A percentile compares a stretch with the other conserved stretches of the same genome.
phyloP scores from a whole-genome alignment of 2,329 filamentous ascomycete species.

The Aspergillus sp. region DNA sequence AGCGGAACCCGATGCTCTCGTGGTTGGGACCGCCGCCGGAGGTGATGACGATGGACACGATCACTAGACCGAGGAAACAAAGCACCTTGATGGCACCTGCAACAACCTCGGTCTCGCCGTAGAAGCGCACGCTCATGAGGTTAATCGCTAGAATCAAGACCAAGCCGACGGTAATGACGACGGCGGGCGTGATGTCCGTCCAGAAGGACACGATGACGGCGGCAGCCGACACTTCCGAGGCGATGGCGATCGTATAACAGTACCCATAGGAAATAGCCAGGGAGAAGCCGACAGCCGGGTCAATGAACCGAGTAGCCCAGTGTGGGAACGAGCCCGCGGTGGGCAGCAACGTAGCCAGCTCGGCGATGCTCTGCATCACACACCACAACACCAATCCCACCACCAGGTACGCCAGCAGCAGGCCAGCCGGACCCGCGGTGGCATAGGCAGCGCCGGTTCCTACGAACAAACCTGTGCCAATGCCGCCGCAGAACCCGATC shows the following conservation, averaged over 20 bases:
- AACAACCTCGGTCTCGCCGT: slow-evolving; percentile 33
- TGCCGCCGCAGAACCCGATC: slow-evolving; percentile 34
- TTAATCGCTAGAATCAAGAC: slow-evolving; percentile 32
- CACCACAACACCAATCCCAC: slow-evolving; percentile 82
- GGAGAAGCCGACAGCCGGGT: slow-evolving; percentile 88
- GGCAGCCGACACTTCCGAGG: slow-evolving; percentile 76
- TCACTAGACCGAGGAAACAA: slow-evolving; percentile 30
- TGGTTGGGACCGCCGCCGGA: slow-evolving; percentile 32
- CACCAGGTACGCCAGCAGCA: slow-evolving; percentile 61
- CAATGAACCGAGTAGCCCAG: slow-evolving; percentile 85
- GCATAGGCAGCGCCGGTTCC: slow-evolving; percentile 71
- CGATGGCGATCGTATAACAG: slow-evolving; percentile 77
- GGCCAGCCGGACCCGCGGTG: slow-evolving; percentile 70
- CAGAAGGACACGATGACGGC: slow-evolving; percentile 84
- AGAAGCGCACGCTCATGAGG: slow-evolving; percentile 32
- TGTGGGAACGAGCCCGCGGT: slow-evolving; percentile 88
- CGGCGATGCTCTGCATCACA: slow-evolving; percentile 85
- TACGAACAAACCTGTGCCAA: slow-evolving; percentile 78
- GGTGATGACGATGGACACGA: slow-evolving; percentile 34
- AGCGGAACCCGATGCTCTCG: slow-evolving; percentile 35
- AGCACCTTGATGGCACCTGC: slow-evolving; percentile 33
- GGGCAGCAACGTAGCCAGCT: slow-evolving; percentile 86
- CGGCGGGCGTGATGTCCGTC: slow-evolving; percentile 63
- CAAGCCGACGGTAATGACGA: slow-evolving; percentile 61
- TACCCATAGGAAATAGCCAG: slow-evolving; percentile 77